Evolutionary conservation across 2,329 filamentous ascomycete species (phyloP).

Genomic region (Pseudopyrenochaeta lycopersici): DNA sequence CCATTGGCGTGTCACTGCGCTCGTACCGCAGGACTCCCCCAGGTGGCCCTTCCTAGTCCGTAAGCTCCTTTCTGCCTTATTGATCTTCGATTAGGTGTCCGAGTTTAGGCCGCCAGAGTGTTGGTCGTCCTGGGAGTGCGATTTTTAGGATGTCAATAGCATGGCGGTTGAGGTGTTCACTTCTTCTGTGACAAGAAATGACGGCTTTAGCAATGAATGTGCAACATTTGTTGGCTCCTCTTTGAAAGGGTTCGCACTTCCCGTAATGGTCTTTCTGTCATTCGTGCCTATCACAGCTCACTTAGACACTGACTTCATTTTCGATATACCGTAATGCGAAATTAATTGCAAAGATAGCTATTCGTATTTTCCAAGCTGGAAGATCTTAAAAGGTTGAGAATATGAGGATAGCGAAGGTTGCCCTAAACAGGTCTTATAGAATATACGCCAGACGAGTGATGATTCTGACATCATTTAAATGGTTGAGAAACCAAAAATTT

Average conservation of each 20-base stretch:
- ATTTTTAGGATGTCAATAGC: background rate
- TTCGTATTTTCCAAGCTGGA: too few species aligned
- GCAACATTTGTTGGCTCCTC: slow-evolving; percentile 52
- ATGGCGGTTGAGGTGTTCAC: background rate
- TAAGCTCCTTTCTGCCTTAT: slow-evolving; percentile 39
- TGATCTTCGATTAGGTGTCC: slow-evolving; percentile 38
- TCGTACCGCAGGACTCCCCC: slow-evolving; percentile 35
- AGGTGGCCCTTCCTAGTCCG: slow-evolving; percentile 27
- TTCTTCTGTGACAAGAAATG: background rate
- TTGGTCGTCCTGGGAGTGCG: background rate
- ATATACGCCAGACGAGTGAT: too few species aligned
- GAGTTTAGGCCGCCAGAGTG: slow-evolving; percentile 36
- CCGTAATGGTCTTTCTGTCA: slow-evolving; percentile 53
- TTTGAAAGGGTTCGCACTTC: slow-evolving; percentile 41
- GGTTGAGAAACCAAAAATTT: too few species aligned
- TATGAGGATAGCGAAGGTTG: background rate
- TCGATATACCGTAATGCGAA: too few species aligned
- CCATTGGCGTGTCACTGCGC: slow-evolving; percentile 41
- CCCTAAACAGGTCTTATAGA: too few species aligned
- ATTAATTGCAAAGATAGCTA: too few species aligned
- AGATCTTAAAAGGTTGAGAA: too few species aligned
- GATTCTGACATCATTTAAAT: too few species aligned
- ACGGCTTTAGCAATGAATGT: slow-evolving; percentile 32
- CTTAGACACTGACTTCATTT: slow-evolving; percentile 41
- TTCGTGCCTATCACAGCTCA: slow-evolving; percentile 54